Base-by-base conservation (phyloP, 306 rosid species). In the Luffa acutangula region DNA sequence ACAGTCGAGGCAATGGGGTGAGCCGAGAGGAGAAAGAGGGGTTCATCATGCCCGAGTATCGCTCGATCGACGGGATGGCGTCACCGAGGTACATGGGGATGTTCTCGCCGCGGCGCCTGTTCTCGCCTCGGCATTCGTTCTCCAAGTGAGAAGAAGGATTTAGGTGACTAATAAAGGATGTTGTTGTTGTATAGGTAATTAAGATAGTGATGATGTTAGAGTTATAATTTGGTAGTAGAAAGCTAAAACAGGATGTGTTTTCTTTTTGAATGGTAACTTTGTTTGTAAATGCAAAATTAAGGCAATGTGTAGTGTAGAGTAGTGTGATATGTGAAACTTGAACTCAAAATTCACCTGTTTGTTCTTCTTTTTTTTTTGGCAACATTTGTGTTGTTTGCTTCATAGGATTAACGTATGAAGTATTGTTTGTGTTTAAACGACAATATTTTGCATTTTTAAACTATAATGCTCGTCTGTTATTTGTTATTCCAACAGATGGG, bases 31-130 rank as follows among this genome's bases (percentile, higher is more conserved):
- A 90, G 31, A 81, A 80, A 0, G 89, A 90, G 2, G 84, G 87
- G 13, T 90, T 88, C 46, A 83, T 84, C 57, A 21, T 87, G 71
- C 87, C 90, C 4, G 76, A 71, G 20, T 86, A 88, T 71, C 92
- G 89, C 6, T 71, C 95, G 0, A 85, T 94, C 4, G 89, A 92
- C 2, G 89, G 88, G 21, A 82, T 90, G 5, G 92, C 97, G 49
- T 89, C 97, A 0, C 95, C 97, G 0, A 81, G 97, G 5, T 82
- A 82, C 43, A 75, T 88, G 89, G 90, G 88, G 6, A 91, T 90
- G 93, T 91, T 94, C 80, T 94, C 98, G 0, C 97, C 98, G 0
- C 96, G 92, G 1, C 95, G 95, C 17, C 86, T 94, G 46, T 92
- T 94, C 89, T 91, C 98, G 0, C 88, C 95, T 0, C 93, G 90